Base-by-base conservation (phyloP, 148 eudicot genomes). In the Vaccinium myrtillus region DNA sequence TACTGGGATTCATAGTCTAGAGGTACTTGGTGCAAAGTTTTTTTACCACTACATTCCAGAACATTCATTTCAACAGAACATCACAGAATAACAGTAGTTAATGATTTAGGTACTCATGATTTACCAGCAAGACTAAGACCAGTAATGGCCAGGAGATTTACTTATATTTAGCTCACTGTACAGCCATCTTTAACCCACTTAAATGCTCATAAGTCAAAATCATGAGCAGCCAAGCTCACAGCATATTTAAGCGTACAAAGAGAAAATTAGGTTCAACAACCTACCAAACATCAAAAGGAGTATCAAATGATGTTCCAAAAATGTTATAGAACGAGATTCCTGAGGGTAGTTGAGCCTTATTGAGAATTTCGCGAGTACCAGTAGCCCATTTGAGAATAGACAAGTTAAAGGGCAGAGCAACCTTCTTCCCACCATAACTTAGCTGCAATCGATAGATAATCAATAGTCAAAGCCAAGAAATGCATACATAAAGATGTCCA, bases 271-370 rank as follows among this genome's bases (percentile, higher is more conserved):
- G 3, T 51, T 61, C 15, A 27, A 75, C 14, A 49, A 88, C 96
- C 74, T 89, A 97, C 99, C 98, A 87, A 88, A 97, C 98, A 90
- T 97, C 95, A 86, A 94, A 97, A 84, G 99, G 98, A 77, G 98
- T 94, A 78, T 95, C 98, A 39, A 85, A 91, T 36, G 96, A 95
- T 85, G 93, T 95, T 83, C 99, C 99, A 67, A 89, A 95, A 59
- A 97, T 92, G 93, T 90, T 97, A 79, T 92, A 95, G 82, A 97
- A 97, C 8, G 89, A 83, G 80, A 97, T 88, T 63, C 98, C 98
- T 84, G 90, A 78, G 0, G 96, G 98, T 50, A 93, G 87, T 79
- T 92, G 87, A 27, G 94, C 93, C 83, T 89, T 87, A 82, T 90
- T 85, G 73, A 97, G 90, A 73, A 97, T 86, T 78, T 87, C 59